phyloP scores from a whole-genome alignment of 164 flowering plant genomes.

The Vitis cinerea region DNA sequence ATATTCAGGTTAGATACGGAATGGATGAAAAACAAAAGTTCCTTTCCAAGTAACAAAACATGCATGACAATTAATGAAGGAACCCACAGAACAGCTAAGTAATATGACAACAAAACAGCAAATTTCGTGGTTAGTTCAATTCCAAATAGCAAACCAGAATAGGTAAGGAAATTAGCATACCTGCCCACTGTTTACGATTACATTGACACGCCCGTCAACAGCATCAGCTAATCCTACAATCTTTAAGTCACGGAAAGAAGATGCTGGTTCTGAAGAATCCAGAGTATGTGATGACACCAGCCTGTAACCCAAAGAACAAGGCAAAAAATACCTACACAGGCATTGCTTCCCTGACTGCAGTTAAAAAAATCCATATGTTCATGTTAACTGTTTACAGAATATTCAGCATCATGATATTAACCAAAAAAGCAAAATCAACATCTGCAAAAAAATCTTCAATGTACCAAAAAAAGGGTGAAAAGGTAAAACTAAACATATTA shows the following conservation, averaged over 20 bases:
- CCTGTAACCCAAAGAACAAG: constrained; percentile 39
- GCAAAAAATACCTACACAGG: constrained; percentile 70
- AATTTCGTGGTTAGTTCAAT: neutral
- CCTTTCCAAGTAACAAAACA: neutral
- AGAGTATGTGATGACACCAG: constrained; percentile 16
- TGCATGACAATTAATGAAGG: neutral
- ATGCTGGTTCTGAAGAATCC: constrained; percentile 32
- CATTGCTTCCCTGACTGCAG: constrained; percentile 89
- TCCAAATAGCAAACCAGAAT: neutral
- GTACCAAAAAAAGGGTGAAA: neutral
- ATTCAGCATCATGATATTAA: neutral
- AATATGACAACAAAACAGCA: neutral
- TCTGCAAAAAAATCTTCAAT: neutral
- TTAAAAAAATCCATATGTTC: neutral
- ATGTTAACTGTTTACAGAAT: neutral
- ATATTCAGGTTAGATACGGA: too few relatives aligned
- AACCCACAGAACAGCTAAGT: neutral
- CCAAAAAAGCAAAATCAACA: neutral
- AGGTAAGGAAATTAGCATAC: constrained; percentile 29
- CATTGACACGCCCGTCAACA: constrained; percentile 76
- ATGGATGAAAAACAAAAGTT: neutral
- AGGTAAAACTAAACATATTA: neutral
- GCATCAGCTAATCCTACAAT: constrained; percentile 77
- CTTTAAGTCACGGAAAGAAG: constrained; percentile 37
- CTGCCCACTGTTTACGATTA: constrained; percentile 64